phyloP scores from a whole-genome alignment of 345 rosid genomes.

The Erodium maritimum region DNA sequence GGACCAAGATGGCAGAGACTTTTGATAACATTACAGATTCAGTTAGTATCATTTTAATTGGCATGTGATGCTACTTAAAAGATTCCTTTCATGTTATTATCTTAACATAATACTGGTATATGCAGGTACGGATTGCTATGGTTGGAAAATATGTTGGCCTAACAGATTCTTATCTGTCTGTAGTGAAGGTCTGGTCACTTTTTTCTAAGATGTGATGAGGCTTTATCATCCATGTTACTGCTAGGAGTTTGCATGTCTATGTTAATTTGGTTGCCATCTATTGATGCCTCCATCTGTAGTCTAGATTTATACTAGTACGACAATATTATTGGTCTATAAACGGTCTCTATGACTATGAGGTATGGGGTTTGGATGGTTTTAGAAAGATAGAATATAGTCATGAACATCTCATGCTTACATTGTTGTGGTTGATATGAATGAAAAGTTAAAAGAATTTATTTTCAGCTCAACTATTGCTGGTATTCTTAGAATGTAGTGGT shows the following conservation, averaged over 20 bases:
- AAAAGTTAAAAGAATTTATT: background rate
- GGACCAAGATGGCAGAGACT: conserved; percentile 79
- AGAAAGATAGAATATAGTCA: background rate
- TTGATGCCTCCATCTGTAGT: background rate
- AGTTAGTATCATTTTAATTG: conserved; percentile 28
- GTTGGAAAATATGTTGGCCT: conserved; percentile 96
- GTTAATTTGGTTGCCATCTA: too few species aligned
- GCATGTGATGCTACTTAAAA: conserved; percentile 9
- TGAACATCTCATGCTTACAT: conserved; percentile 1
- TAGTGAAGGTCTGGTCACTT: conserved; percentile 51
- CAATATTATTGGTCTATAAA: background rate
- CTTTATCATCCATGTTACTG: background rate
- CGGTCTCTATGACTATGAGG: background rate
- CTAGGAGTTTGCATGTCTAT: too few species aligned
- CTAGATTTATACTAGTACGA: background rate
- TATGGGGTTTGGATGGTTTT: background rate
- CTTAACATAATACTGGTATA: conserved; percentile 12
- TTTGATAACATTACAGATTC: conserved; percentile 37
- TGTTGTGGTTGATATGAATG: background rate
- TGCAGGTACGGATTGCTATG: conserved; percentile 88
- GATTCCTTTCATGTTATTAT: conserved; percentile 14
- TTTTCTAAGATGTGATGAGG: background rate
- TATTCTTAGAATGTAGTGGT: background rate
- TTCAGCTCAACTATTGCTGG: background rate
- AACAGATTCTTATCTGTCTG: conserved; percentile 88